Percentiles rank a stretch among this genome's conserved stretches.
phyloP scores from a whole-genome alignment of 2,329 filamentous ascomycete species.

The Botrytis porri region DNA sequence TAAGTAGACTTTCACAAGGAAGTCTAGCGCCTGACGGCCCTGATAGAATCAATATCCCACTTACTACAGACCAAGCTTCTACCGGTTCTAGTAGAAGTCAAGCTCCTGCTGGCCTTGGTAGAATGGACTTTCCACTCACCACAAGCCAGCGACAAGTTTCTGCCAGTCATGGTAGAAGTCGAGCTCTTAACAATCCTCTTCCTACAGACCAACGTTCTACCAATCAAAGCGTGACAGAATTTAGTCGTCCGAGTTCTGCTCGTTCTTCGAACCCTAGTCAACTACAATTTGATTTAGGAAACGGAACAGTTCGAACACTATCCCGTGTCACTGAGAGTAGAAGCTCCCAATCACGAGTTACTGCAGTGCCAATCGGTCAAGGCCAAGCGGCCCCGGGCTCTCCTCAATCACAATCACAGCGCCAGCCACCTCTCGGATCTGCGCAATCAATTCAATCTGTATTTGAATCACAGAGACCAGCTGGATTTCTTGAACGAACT shows the following conservation, averaged over 20 bases:
- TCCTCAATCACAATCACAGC: not conserved
- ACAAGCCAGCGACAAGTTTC: not conserved
- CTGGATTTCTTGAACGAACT: not conserved
- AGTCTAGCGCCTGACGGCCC: not conserved
- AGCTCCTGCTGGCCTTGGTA: not conserved
- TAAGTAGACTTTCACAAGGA: not conserved
- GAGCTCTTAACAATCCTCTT: not conserved
- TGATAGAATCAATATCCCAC: not conserved
- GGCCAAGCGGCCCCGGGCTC: not conserved
- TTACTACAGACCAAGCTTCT: not conserved
- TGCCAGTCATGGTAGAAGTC: not conserved
- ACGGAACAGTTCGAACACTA: not conserved
- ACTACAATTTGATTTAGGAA: not conserved
- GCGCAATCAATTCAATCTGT: not conserved
- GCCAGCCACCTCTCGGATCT: too few species aligned
- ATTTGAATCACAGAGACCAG: not conserved
- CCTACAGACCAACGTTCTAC: not conserved
- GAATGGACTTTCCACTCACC: not conserved
- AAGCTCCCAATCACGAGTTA: not conserved
- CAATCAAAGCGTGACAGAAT: not conserved
- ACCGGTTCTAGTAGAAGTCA: not conserved
- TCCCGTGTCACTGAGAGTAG: not conserved
- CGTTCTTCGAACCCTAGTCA: not conserved
- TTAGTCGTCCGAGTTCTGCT: not conserved
- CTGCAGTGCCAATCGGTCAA: not conserved